A percentile compares a stretch with the other conserved stretches of the same genome.
phyloP scores from a whole-genome alignment of 1,139 yeast species.

The Ashbya aceris region DNA sequence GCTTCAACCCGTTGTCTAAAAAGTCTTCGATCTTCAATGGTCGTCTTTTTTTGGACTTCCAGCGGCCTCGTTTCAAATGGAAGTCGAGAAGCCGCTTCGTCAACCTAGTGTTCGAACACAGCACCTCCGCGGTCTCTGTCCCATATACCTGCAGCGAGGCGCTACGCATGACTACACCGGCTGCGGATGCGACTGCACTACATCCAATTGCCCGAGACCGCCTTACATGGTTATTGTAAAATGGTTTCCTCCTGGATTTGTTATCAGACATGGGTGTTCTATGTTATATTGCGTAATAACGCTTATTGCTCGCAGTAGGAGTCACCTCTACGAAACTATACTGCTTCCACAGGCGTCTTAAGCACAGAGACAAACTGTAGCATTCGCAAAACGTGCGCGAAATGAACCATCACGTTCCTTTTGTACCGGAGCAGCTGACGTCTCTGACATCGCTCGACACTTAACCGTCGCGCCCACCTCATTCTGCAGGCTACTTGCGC shows the following conservation, averaged over 20 bases:
- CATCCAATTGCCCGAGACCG: conserved; percentile 1
- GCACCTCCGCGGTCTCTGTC: not conserved
- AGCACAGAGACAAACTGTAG: too few relatives aligned
- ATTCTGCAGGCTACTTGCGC: conserved; percentile 5
- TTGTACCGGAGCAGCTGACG: too few relatives aligned
- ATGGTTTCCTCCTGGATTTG: conserved; percentile 1
- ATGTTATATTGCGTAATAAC: conserved; percentile 1
- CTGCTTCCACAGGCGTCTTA: too few relatives aligned
- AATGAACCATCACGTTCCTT: too few relatives aligned
- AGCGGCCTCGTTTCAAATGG: conserved; percentile 7
- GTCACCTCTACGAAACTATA: too few relatives aligned
- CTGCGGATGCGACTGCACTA: not conserved
- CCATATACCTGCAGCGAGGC: not conserved
- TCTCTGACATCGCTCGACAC: too few relatives aligned
- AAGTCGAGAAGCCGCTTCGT: conserved; percentile 10
- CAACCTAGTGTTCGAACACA: not conserved
- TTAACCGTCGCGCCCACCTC: too few relatives aligned
- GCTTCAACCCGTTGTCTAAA: conserved; percentile 10
- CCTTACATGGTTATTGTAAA: conserved; percentile 2
- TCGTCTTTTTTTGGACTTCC: conserved; percentile 12
- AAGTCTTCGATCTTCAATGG: conserved; percentile 9
- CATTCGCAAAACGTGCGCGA: too few relatives aligned
- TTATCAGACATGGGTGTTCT: conserved; percentile 4
- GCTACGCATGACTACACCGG: not conserved
- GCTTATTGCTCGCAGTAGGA: too few relatives aligned